Evolutionary conservation across 78 protist genomes (phyloP).

Genomic region (Dictyostelium discoideum): DNA sequence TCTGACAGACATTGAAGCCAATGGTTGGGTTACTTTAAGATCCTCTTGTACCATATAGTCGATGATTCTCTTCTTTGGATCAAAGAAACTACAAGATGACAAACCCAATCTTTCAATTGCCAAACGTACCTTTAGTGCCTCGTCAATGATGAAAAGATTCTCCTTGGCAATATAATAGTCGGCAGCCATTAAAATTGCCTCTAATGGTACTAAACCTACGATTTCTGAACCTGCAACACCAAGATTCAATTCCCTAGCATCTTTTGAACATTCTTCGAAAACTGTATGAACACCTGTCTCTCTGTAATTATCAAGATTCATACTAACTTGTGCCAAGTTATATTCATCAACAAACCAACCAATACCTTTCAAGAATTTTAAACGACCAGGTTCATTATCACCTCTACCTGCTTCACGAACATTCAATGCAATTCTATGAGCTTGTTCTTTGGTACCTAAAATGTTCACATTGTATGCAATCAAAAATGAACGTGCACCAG

Average conservation of each 20-base stretch:
- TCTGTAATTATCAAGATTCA: slow-evolving; percentile 75
- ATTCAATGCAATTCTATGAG: slow-evolving; percentile 82
- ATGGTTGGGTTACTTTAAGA: slow-evolving; percentile 35
- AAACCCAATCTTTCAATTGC: slow-evolving; percentile 82
- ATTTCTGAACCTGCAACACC: slow-evolving; percentile 82
- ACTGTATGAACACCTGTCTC: slow-evolving; percentile 52
- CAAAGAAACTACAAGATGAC: slow-evolving; percentile 56
- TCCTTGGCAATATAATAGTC: slow-evolving; percentile 66
- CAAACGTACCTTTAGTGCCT: slow-evolving; percentile 57
- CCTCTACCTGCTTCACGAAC: slow-evolving; percentile 82
- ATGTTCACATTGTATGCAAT: slow-evolving; percentile 82
- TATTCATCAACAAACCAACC: slow-evolving; percentile 86
- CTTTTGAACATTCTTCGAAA: slow-evolving; percentile 77
- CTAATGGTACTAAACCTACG: slow-evolving; percentile 86
- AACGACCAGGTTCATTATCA: slow-evolving; percentile 61
- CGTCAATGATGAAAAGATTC: slow-evolving; percentile 74
- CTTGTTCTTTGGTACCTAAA: slow-evolving; percentile 83
- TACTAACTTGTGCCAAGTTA: slow-evolving; percentile 81
- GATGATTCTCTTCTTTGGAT: slow-evolving; percentile 76
- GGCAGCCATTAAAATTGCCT: slow-evolving; percentile 76
- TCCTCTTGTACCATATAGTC: slow-evolving; percentile 81
- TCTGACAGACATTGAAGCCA: slow-evolving; percentile 45
- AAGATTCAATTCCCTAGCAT: slow-evolving; percentile 67
- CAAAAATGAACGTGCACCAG: slow-evolving; percentile 77
- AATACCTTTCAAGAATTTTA: slow-evolving; percentile 64